Evolutionary conservation across 148 eudicot genomes (phyloP).

Genomic region (Heliosperma pusillum): DNA sequence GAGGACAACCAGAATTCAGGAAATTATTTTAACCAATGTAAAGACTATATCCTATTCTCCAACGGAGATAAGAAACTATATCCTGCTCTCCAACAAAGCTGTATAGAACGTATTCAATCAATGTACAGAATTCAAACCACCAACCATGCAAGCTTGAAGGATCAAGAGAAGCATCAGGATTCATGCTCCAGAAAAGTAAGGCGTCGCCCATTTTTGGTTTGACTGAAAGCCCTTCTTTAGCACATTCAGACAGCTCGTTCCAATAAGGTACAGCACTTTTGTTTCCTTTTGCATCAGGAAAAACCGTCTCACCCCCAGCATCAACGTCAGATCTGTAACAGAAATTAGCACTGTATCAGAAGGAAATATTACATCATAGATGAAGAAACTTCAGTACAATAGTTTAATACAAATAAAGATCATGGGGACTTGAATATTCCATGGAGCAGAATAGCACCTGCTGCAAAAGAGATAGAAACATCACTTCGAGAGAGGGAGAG

Average conservation of each 20-base stretch:
- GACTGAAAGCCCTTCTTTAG: constrained; percentile 77
- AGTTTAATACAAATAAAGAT: background rate
- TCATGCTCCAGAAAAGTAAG: constrained; percentile 96
- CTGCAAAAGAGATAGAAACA: too few species aligned
- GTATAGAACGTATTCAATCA: background rate
- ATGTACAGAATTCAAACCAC: constrained; percentile 19
- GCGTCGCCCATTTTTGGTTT: constrained; percentile 93
- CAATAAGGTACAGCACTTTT: constrained; percentile 70
- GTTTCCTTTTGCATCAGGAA: constrained; percentile 82
- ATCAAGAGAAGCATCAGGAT: constrained; percentile 83
- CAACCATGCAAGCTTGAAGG: constrained; percentile 90
- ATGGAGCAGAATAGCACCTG: background rate
- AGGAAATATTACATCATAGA: background rate
- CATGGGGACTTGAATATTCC: background rate
- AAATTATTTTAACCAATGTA: background rate
- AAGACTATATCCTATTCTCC: background rate
- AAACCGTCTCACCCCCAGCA: constrained; percentile 95
- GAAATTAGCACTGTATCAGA: constrained; percentile 8
- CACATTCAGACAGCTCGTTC: constrained; percentile 90
- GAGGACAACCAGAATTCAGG: background rate
- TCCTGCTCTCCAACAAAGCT: background rate
- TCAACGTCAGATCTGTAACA: constrained; percentile 83
- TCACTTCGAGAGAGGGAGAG: background rate
- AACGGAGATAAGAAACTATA: background rate
- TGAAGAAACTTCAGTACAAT: background rate